Evolutionary conservation across 768 basidiomycete species (phyloP).

Genomic region (Suillus tomentosus): DNA sequence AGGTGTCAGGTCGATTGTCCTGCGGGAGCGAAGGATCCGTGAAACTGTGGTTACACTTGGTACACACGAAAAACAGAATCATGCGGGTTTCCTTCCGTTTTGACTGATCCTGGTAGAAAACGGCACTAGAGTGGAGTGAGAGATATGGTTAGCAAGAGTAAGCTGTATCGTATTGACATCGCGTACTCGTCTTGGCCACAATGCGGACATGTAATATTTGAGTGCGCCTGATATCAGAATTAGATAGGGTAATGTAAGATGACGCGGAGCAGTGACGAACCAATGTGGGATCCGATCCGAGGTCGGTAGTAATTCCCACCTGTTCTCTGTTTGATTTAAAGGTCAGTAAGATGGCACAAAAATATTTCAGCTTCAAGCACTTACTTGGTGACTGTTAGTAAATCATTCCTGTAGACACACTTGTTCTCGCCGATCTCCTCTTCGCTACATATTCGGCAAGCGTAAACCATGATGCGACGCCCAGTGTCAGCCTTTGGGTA

Average conservation of each 20-base stretch:
- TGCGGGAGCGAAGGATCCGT: conserved; percentile 63
- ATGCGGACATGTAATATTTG: conserved; percentile 78
- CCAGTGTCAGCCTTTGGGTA: conserved; percentile 91
- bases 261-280: conserved; percentile 40
- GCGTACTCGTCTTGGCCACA: conserved; percentile 85
- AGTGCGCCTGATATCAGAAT: conserved; percentile 62
- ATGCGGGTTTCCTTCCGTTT: conserved; percentile 95
- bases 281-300: conserved; percentile 88
- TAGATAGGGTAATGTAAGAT: background rate
- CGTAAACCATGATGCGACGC: conserved; percentile 84
- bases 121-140: conserved; percentile 58
- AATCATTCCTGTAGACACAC: conserved; percentile 91
- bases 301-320: conserved; percentile 85
- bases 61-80: conserved; percentile 91
- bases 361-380: conserved; percentile 18
- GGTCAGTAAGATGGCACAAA: conserved; percentile 11
- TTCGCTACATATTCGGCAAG: conserved; percentile 87
- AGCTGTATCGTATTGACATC: background rate
- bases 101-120: conserved; percentile 96
- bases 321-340: conserved; percentile 66
- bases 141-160: conserved; percentile 9
- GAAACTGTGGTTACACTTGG: conserved; percentile 77
- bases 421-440: conserved; percentile 85
- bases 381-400: conserved; percentile 92
- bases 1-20: conserved; percentile 41